These are phyloP conservation scores for Akanthomyces muscarius DNA, from an alignment of 2,329 filamentous ascomycete genomes.

Conservation along the genomic window DNA sequence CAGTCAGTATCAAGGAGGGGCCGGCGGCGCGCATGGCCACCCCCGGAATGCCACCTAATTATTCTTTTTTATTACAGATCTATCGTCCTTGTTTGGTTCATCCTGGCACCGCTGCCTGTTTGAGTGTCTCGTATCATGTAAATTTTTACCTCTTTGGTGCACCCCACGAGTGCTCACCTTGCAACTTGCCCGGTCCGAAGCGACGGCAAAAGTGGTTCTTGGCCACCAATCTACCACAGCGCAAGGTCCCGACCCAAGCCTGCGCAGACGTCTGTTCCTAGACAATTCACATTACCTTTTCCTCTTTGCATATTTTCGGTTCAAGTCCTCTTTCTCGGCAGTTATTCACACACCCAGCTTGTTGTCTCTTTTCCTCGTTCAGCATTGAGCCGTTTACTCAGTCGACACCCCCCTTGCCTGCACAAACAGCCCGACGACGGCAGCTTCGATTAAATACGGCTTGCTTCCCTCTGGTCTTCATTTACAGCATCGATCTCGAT, in stretches of 20 bases:
- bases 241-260: background rate
- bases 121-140: constrained; percentile 12
- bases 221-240: constrained; percentile 5
- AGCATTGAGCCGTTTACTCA: background rate
- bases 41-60: constrained; percentile 14
- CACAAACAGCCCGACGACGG: background rate
- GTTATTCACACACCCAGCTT: background rate
- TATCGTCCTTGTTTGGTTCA: constrained; percentile 5
- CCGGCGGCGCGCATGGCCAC: constrained; percentile 1
- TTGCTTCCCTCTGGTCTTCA: background rate
- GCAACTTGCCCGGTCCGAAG: constrained; percentile 9
- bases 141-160: constrained; percentile 2
- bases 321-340: background rate
- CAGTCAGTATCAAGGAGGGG: constrained; percentile 16
- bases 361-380: constrained; percentile 2
- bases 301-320: background rate
- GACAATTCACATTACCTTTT: constrained; percentile 9
- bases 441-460: background rate
- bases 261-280: constrained; percentile 11
- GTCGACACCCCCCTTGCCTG: background rate
- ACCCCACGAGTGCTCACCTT: constrained; percentile 15
- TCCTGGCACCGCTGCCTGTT: background rate
- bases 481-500: background rate
- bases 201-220: constrained; percentile 14
- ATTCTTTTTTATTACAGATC: constrained; percentile 13